Conservation (phyloP, 352 stramenopile genomes). For the Pythium sp. region DNA sequence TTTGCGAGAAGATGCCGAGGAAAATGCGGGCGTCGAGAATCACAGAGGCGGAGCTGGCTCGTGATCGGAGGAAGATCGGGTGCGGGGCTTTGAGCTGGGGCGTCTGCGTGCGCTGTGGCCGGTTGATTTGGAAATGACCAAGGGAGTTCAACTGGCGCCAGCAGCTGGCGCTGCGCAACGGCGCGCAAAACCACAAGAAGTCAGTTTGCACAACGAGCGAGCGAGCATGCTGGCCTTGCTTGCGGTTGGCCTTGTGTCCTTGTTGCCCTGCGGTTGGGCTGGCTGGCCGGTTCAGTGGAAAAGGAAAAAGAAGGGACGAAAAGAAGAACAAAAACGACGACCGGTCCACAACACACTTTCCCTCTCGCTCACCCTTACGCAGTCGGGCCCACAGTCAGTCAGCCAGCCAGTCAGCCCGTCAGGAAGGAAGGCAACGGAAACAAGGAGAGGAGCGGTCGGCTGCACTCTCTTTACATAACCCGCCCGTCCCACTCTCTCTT, state of each 20-base stretch:
- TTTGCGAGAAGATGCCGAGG: slow-evolving; percentile 8
- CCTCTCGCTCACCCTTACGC: too few relatives aligned
- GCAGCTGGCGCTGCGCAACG: slow-evolving; percentile 18
- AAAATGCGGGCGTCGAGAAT: neutral
- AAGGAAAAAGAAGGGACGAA: neutral
- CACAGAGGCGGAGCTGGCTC: neutral
- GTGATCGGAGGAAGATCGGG: neutral
- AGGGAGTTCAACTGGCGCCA: slow-evolving; percentile 5
- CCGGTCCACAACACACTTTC: too few relatives aligned
- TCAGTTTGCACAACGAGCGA: slow-evolving; percentile 1
- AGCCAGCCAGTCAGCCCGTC: too few relatives aligned
- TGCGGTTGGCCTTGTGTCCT: neutral
- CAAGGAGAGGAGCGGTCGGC: neutral
- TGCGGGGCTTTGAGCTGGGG: neutral
- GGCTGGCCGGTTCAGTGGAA: neutral
- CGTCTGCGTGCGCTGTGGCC: slow-evolving; percentile 1
- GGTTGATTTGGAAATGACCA: slow-evolving; percentile 17
- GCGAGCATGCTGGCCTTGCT: neutral
- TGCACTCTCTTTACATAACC: neutral
- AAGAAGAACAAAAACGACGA: too few relatives aligned
- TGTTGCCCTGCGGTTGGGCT: neutral
- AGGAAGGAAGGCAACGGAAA: too few relatives aligned
- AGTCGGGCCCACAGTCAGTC: too few relatives aligned
- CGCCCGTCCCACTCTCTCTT: neutral
- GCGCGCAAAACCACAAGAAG: slow-evolving; percentile 10